Conservation (phyloP, 2,329 filamentous ascomycete genomes). For the Xylaria sp. region DNA sequence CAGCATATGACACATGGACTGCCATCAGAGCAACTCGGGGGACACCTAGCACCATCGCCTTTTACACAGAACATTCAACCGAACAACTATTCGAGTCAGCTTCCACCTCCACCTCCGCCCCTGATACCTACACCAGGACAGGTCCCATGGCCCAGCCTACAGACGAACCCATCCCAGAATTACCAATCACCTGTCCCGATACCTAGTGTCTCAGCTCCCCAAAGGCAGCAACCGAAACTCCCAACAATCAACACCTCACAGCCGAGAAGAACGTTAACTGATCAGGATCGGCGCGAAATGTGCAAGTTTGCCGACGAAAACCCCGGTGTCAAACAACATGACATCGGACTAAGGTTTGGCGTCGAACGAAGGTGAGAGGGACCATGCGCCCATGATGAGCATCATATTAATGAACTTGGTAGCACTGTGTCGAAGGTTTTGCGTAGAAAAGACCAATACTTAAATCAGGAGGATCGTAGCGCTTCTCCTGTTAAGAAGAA, state of each 20-base stretch:
- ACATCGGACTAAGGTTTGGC: constrained; percentile 94
- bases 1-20: constrained; percentile 60
- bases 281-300: constrained; percentile 91
- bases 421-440: constrained; percentile 99
- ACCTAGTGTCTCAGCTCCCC: constrained; percentile 64
- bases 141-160: constrained; percentile 78
- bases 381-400: constrained; percentile 28
- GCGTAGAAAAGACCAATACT: constrained; percentile 92
- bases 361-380: constrained; percentile 90
- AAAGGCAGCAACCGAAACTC: constrained; percentile 63
- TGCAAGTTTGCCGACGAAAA: constrained; percentile 93
- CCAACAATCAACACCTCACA: constrained; percentile 67
- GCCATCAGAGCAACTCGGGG: constrained; percentile 61
- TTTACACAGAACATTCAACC: constrained; percentile 67
- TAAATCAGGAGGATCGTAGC: constrained; percentile 82
- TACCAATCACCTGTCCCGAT: constrained; percentile 71
- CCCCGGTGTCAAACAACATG: constrained; percentile 90
- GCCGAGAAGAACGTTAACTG: constrained; percentile 87
- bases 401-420: constrained; percentile 48
- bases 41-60: constrained; percentile 68
- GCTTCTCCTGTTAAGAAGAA: constrained; percentile 82
- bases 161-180: constrained; percentile 73
- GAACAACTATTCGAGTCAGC: constrained; percentile 57
- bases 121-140: constrained; percentile 74
- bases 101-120: constrained; percentile 75